Evolutionary conservation across 23 red algal species (phyloP).

Genomic region (Gracilaria domingensis): DNA sequence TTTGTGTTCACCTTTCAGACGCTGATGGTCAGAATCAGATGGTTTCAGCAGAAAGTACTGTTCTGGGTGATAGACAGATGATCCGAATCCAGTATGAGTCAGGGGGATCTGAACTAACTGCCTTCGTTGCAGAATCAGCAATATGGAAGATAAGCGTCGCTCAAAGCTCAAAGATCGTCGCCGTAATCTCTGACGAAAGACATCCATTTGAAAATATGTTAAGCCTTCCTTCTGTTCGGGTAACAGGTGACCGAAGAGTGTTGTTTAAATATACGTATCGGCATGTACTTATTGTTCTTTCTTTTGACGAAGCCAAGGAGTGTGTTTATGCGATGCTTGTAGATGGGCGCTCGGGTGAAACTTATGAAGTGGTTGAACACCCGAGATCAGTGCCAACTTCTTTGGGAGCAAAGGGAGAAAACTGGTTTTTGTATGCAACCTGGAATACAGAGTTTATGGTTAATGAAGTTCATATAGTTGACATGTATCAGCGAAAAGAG

Average conservation of each 20-base stretch:
- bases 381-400: slow-evolving; percentile 14
- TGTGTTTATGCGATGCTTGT: slow-evolving; percentile 43
- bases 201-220: slow-evolving; percentile 38
- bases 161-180: slow-evolving; percentile 17
- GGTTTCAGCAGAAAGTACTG: background rate
- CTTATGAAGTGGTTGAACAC: slow-evolving; percentile 55
- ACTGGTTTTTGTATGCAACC: slow-evolving; percentile 74
- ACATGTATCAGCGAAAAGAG: slow-evolving; percentile 57
- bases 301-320: slow-evolving; percentile 30
- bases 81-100: background rate
- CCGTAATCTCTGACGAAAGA: background rate
- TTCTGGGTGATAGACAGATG: background rate
- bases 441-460: slow-evolving; percentile 62
- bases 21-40: background rate
- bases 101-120: background rate
- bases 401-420: slow-evolving; percentile 45
- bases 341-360: slow-evolving; percentile 44
- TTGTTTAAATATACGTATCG: slow-evolving; percentile 32
- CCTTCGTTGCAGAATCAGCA: background rate
- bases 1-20: slow-evolving; percentile 29
- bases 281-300: slow-evolving; percentile 40
- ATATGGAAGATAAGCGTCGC: slow-evolving; percentile 19
- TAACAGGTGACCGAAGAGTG: slow-evolving; percentile 56
- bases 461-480: slow-evolving; percentile 72
- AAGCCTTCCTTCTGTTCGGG: slow-evolving; percentile 32